Percentiles rank a stretch among this genome's conserved stretches.
Conservation (phyloP, 2,329 filamentous ascomycete genomes). For the Domatiomyces globalis region DNA sequence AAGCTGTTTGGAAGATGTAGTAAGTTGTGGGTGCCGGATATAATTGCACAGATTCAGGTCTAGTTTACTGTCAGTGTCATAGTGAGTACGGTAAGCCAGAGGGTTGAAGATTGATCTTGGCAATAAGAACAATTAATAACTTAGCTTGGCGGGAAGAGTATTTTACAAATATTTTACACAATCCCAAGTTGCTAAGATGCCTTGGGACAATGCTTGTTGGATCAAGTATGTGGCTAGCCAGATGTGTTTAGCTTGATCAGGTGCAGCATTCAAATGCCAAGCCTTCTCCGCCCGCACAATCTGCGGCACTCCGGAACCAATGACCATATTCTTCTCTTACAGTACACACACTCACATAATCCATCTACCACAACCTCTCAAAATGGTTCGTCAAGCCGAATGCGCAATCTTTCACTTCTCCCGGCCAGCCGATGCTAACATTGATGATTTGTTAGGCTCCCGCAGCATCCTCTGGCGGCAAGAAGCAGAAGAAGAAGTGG, state of each 20-base stretch:
- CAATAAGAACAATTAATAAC: no score
- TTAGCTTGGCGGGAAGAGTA: no score
- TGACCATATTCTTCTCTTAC: not conserved
- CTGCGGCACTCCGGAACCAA: not conserved
- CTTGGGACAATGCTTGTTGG: not conserved
- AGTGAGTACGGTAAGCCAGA: no score
- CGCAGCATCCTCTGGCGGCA: conserved; percentile 34
- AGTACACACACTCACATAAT: not conserved
- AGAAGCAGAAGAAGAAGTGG: conserved; percentile 45
- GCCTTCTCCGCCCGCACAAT: not conserved
- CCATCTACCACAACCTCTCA: not conserved
- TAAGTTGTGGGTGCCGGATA: no score
- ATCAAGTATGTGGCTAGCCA: not conserved
- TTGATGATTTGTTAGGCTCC: conserved; percentile 25
- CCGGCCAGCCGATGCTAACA: not conserved
- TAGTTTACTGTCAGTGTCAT: no score
- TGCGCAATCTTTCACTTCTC: not conserved
- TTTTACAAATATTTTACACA: no score
- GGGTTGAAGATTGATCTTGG: no score
- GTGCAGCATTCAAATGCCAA: not conserved
- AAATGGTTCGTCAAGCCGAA: not conserved
- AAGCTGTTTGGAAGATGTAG: no score
- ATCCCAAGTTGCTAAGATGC: no score
- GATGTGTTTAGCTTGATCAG: not conserved
- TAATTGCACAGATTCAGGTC: no score